Percentiles rank a stretch among this genome's conserved stretches.
These are phyloP conservation scores for Bothriochloa decipiens DNA, from an alignment of 176 grass and related monocot genomes.

Conservation along the genomic window DNA sequence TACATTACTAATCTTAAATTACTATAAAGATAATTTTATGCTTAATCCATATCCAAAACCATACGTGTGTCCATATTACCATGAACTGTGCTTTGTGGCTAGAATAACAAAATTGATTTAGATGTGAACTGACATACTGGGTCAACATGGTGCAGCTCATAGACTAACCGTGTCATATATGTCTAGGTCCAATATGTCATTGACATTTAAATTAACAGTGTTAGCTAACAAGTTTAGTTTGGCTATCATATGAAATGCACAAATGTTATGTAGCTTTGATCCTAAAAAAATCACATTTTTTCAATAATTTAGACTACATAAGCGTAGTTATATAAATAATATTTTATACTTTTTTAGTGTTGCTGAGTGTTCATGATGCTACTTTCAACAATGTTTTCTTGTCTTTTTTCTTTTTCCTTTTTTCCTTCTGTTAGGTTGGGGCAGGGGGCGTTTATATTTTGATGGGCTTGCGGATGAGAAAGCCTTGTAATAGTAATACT, in stretches of 20 bases:
- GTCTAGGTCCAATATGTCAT: neutral
- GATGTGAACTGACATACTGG: neutral
- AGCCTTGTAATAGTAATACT: neutral
- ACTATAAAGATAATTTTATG: neutral
- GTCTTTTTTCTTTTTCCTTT: neutral
- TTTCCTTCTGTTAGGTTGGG: neutral
- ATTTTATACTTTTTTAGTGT: neutral
- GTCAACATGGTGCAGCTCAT: neutral
- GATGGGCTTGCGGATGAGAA: neutral
- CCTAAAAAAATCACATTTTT: neutral
- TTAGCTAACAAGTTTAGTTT: neutral
- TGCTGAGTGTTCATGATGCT: neutral
- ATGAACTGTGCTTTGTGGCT: neutral
- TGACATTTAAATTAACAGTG: neutral
- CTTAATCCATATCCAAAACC: neutral
- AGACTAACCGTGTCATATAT: neutral
- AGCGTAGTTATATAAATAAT: neutral
- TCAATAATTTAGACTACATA: neutral
- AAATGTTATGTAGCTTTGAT: neutral
- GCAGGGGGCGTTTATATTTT: neutral
- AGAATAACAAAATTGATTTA: conserved; percentile 15
- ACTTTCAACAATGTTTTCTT: neutral
- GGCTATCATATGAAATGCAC: neutral
- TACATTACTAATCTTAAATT: neutral
- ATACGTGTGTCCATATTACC: neutral